Evolutionary conservation across 768 basidiomycete genomes (phyloP).

Genomic region (Termitomyces bulborhizus): DNA sequence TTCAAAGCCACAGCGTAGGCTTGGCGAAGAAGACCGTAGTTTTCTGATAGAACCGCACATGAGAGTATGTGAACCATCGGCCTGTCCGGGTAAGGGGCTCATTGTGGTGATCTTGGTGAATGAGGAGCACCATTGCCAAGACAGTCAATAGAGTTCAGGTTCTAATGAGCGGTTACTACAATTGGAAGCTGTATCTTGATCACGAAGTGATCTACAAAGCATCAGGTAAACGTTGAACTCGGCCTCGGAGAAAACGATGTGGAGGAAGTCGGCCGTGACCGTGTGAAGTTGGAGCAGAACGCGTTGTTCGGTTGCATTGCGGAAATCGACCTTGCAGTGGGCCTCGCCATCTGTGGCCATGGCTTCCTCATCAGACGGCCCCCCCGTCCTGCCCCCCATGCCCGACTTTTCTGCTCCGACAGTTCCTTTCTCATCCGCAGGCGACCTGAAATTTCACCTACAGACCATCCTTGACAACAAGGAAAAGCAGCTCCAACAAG

Average conservation of each 20-base stretch:
- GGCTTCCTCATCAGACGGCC: conserved; percentile 34
- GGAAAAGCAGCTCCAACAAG: conserved; percentile 88
- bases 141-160: neutral
- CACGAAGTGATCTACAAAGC: neutral
- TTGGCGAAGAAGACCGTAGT: neutral
- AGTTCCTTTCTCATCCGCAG: conserved; percentile 41
- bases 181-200: neutral
- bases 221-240: no score
- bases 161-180: neutral
- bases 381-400: conserved; percentile 24
- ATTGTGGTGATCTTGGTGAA: neutral
- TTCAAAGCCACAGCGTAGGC: neutral
- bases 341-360: conserved; percentile 23
- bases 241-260: neutral
- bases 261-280: conserved; percentile 13
- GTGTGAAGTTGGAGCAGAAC: conserved; percentile 19
- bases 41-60: neutral
- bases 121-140: neutral
- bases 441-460: conserved; percentile 56
- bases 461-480: conserved; percentile 80
- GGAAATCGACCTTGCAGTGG: conserved; percentile 7
- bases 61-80: neutral
- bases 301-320: conserved; percentile 16
- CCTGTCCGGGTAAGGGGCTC: neutral
- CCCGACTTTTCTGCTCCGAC: conserved; percentile 34